A percentile compares a stretch with the other conserved stretches of the same genome.
Conservation (phyloP, 805 yeast species). For the Schizosaccharomyces cryophilus region DNA sequence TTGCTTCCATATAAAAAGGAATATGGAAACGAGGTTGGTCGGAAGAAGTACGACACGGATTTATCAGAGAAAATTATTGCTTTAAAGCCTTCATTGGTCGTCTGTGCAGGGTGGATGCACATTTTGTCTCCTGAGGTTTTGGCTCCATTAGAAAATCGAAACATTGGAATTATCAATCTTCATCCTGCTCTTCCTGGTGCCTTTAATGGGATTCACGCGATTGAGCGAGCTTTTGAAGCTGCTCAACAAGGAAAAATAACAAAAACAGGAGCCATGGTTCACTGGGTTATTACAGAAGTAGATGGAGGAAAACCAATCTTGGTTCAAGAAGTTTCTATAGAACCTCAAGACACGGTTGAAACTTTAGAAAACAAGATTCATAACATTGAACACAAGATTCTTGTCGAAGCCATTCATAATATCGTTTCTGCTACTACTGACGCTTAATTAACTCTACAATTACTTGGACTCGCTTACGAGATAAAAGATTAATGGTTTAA, state of each 20-base stretch:
- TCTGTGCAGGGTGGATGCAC: conserved; percentile 97
- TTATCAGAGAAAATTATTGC: conserved; percentile 46
- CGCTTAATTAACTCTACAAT: not conserved
- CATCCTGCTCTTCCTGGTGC: conserved; percentile 96
- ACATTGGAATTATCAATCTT: conserved; percentile 63
- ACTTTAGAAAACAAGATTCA: conserved; percentile 68
- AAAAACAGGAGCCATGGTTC: conserved; percentile 88
- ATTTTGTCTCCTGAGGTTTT: conserved; percentile 62
- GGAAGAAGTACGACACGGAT: conserved; percentile 54
- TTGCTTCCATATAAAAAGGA: conserved; percentile 45
- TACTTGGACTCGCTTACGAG: not conserved
- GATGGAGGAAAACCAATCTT: conserved; percentile 80
- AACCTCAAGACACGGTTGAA: conserved; percentile 51
- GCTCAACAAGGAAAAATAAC: conserved; percentile 61
- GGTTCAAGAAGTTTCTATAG: conserved; percentile 50
- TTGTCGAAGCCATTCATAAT: conserved; percentile 38
- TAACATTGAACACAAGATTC: conserved; percentile 62
- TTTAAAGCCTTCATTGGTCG: conserved; percentile 54
- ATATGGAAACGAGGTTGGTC: conserved; percentile 39
- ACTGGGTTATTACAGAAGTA: conserved; percentile 84
- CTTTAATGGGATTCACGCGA: conserved; percentile 92
- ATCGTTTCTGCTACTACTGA: not conserved
- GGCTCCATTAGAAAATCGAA: conserved; percentile 31
- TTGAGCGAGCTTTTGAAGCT: conserved; percentile 86
- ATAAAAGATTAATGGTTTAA: not conserved